Evolutionary conservation across 2,329 filamentous ascomycete genomes (phyloP).

Genomic region (Aspergillus sp.): DNA sequence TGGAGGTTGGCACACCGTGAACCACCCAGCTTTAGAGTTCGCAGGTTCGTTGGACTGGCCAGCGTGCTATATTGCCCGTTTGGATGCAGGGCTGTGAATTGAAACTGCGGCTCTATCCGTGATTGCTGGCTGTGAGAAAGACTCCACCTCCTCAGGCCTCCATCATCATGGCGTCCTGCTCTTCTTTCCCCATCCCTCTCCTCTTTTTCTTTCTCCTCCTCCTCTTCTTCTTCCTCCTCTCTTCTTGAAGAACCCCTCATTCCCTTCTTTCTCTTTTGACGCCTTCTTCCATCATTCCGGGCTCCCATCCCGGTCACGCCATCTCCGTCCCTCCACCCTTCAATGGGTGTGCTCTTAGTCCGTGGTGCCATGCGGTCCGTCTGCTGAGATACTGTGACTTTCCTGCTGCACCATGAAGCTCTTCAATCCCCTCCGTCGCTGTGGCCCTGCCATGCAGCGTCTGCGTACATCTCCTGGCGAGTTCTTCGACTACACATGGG

Average conservation of each 20-base stretch:
- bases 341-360: not conserved
- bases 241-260: not conserved
- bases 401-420: constrained; percentile 10
- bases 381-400: not conserved
- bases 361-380: constrained; percentile 5
- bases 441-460: constrained; percentile 5
- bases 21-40: not conserved
- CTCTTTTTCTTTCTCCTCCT: not conserved
- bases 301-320: not conserved
- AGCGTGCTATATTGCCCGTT: too few species aligned
- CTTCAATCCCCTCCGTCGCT: constrained; percentile 9
- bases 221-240: not conserved
- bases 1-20: not conserved
- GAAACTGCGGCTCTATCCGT: constrained; percentile 1
- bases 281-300: not conserved
- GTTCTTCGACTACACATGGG: constrained; percentile 28
- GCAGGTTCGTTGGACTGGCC: not conserved
- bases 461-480: constrained; percentile 19
- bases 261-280: not conserved
- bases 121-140: not conserved
- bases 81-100: not conserved
- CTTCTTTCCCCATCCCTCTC: not conserved
- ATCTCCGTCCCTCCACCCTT: not conserved
- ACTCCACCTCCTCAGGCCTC: not conserved
- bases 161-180: constrained; percentile 7